Base-by-base conservation (phyloP, 208 protist genomes). In the Kentomonas sorsogonicus region DNA sequence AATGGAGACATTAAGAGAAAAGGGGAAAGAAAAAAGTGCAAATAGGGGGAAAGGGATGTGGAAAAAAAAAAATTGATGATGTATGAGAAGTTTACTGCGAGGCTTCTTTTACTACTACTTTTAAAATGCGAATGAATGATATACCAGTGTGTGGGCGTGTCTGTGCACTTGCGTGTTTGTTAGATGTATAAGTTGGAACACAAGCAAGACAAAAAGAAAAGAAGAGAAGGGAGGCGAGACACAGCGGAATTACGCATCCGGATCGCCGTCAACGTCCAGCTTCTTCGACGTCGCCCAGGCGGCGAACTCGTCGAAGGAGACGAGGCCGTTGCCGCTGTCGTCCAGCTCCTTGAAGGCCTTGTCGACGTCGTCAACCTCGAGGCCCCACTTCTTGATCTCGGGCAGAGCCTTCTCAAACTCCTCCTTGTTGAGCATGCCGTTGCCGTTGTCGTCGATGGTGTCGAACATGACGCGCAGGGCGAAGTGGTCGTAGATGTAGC, bases 281-380 rank as follows among this genome's bases (percentile, higher is more conserved):
- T 72, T 69, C 43, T 72, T 58, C 23, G 45, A 51, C 1, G 67
- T 53, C 48, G 69, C 77, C 72, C 72, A 84, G 10, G 27, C 48
- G 29, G 66, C 60, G 48, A 86, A 80, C 69, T 86, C 79, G 46
- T 76, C 65, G 54, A 82, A 79, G 39, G 60, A 62, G 44, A 86
- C 67, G 48, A 68, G 48, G n/a, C 79, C 79, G 34, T 66, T 60
- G 27, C 64, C 68, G 65, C 83, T 71, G 31, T 36, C 59, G 53
- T 86, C 79, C 40, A 86, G 65, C 56, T 64, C 58, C 41, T 69
- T 64, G 69, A 86, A 86, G 23, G 67, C 65, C 38, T 15, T 27
- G 3, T 57, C 47, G 3, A 67, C 53, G 51, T 82, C 63, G 25
- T 31, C 45, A 20, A 79, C 62, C 56, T 70, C 44, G 10, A 65